Conservation (phyloP, 129 eudicot species). For the Daucus carota region DNA sequence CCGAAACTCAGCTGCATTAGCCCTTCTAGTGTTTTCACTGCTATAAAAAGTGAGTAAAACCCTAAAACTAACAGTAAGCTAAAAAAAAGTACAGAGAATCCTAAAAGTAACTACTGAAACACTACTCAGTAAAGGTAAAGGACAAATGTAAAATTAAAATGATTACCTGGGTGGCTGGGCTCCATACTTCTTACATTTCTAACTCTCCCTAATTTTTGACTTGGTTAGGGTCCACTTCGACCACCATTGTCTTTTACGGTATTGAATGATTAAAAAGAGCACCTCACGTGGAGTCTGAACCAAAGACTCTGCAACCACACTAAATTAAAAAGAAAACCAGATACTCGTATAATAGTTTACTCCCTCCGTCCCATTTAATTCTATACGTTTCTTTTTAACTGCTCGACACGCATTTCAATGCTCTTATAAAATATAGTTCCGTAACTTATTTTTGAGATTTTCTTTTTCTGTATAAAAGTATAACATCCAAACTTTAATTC, state of each 20-base stretch:
- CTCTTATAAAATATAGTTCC: no score
- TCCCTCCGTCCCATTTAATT: no score
- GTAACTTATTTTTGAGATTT: no score
- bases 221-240: constrained; percentile 33
- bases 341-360: no score
- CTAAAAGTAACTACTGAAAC: neutral
- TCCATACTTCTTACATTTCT: constrained; percentile 10
- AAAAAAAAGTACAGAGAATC: neutral
- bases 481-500: no score
- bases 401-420: no score
- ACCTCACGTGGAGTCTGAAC: constrained; percentile 99
- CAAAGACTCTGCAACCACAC: constrained; percentile 75
- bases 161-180: constrained; percentile 24
- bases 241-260: constrained; percentile 80
- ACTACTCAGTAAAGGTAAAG: constrained; percentile 21
- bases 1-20: no score
- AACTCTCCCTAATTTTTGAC: constrained; percentile 29
- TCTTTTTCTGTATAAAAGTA: no score
- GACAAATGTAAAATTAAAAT: constrained; percentile 37
- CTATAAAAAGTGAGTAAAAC: neutral
- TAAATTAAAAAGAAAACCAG: constrained; percentile 26
- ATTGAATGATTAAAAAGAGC: constrained; percentile 95
- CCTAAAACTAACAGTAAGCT: neutral
- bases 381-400: no score
- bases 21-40: no score